Conservation (phyloP, 345 rosid species). For the Linum tenue region DNA sequence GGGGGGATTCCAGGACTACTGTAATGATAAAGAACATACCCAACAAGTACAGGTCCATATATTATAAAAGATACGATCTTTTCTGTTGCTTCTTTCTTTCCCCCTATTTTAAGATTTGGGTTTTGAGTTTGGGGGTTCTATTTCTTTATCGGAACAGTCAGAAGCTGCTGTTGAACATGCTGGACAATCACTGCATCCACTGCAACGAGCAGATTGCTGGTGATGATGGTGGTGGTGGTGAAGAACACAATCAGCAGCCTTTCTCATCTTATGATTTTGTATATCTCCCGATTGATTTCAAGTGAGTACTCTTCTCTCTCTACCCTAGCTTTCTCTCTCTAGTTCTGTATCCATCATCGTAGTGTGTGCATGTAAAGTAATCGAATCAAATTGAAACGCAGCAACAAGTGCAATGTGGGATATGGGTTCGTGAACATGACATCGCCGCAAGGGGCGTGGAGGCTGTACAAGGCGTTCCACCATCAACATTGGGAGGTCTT, state of each 20-base stretch:
- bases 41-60: constrained; percentile 72
- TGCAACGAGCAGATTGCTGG: constrained; percentile 63
- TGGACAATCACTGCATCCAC: constrained; percentile 86
- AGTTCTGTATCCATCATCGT: neutral
- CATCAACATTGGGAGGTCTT: constrained; percentile 70
- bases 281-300: constrained; percentile 93
- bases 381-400: constrained; percentile 16
- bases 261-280: constrained; percentile 82
- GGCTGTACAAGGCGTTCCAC: constrained; percentile 78
- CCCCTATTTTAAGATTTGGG: constrained; percentile 3
- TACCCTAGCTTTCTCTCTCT: neutral
- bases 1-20: constrained; percentile 66
- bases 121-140: constrained; percentile 31
- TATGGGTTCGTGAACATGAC: constrained; percentile 99
- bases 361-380: neutral
- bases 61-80: neutral
- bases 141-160: constrained; percentile 16
- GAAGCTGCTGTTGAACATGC: constrained; percentile 43
- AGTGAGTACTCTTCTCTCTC: constrained; percentile 28
- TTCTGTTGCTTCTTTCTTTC: neutral
- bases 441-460: constrained; percentile 57
- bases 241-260: constrained; percentile 17
- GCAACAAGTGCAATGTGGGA: constrained; percentile 92
- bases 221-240: constrained; percentile 18
- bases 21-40: constrained; percentile 99